Evolutionary conservation across 2,329 filamentous ascomycete genomes (phyloP), one percentile per base, ranked within the genome.

Genomic region (Pyrenochaeta sp.): DNA sequence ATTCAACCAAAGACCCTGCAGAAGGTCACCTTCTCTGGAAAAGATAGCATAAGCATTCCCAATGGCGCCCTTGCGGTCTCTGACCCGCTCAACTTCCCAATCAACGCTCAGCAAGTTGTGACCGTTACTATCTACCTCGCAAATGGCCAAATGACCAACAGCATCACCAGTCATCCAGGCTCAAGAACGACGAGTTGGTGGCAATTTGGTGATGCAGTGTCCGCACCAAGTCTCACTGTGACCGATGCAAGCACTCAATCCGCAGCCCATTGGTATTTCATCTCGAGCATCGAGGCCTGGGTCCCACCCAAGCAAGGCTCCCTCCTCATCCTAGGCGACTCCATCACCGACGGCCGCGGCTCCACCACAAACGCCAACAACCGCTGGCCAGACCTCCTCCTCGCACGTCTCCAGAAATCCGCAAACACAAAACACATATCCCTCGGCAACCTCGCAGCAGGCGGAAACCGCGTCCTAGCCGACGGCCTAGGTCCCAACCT

Each of bases 361-460:
- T 83, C 78, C 44, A 81, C 78, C 20, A 81, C 79, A 13, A 79
- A 86, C 65, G 69, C 62, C 15, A 85, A 86, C 67, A 80, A 85
- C 55, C 78, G 78, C 60, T 71, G 66, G 67, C 66, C 67, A 0
- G 63, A 70, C 27, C 59, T 63, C 3, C 56, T 67, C 14, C 54
- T 63, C 21, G 75, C 42, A 69, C 85, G 73, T 76, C 81, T 58
- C 60, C 76, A 53, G 61, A 74, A 57, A 31, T 35, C 18, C 32
- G 61, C 65, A 7, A 51, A 65, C 9, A 77, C 79, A 32, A 72
- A 69, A 15, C 69, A 78, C 48, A 76, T 88, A 36, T 77, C 78
- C 9, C 69, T 88, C 9, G 74, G 78, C 51, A 88, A 88, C 70
- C 81, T 87, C 67, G 85, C 84, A 1, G 85, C 85, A 1, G 85